phyloP scores from a whole-genome alignment of 176 grass and related monocot genomes.

The Pontederia paniculata region DNA sequence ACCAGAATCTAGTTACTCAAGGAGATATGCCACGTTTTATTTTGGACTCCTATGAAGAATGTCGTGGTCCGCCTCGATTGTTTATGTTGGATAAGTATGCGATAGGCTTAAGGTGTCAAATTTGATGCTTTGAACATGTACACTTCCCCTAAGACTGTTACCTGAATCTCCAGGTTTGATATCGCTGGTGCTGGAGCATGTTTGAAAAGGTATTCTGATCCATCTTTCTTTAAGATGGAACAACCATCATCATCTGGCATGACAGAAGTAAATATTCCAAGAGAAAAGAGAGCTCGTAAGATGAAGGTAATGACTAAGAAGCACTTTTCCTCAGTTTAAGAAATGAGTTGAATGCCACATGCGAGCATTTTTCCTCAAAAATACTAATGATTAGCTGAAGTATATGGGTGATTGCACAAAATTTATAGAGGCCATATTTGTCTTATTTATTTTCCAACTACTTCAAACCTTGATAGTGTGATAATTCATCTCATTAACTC shows the following conservation, averaged over 20 bases:
- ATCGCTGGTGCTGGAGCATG: slow-evolving; percentile 89
- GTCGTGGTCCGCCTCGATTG: slow-evolving; percentile 66
- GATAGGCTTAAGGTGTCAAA: background rate
- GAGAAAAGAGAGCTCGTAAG: slow-evolving; percentile 71
- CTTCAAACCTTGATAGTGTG: background rate
- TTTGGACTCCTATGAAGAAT: slow-evolving; percentile 99
- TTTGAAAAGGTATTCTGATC: slow-evolving; percentile 93
- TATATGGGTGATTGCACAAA: slow-evolving; percentile 1
- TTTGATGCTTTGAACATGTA: slow-evolving; percentile 1
- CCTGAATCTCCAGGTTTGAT: slow-evolving; percentile 59
- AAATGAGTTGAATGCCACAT: no score
- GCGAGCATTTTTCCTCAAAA: no score
- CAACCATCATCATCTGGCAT: slow-evolving; percentile 34
- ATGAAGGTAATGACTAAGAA: slow-evolving; percentile 38
- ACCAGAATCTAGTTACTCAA: slow-evolving; percentile 78
- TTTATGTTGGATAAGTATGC: slow-evolving; percentile 84
- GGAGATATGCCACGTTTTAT: slow-evolving; percentile 99
- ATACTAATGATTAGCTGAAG: background rate
- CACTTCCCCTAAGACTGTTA: slow-evolving; percentile 11
- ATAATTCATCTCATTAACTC: slow-evolving; percentile 10
- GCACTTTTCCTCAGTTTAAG: no score
- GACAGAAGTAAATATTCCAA: slow-evolving; percentile 36
- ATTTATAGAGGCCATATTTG: background rate
- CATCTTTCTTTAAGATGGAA: slow-evolving; percentile 91
- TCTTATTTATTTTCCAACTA: background rate